phyloP scores from a whole-genome alignment of 106 monocot species.

The Cymbidium sinense region DNA sequence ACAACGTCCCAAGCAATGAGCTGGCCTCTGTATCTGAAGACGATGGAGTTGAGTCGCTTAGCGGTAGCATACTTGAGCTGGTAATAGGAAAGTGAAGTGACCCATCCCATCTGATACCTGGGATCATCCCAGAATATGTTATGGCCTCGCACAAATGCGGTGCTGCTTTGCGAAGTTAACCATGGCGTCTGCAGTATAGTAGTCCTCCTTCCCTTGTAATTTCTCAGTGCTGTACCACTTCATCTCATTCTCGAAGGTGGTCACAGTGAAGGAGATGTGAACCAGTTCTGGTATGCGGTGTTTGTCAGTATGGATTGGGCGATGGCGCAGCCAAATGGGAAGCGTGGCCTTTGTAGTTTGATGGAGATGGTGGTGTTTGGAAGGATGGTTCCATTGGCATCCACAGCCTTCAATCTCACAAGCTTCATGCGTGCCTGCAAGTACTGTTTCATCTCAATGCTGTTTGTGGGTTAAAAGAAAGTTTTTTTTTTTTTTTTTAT shows the following conservation, averaged over 20 bases:
- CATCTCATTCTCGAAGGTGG: slow-evolving; percentile 90
- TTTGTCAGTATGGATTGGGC: slow-evolving; percentile 35
- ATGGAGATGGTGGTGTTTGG: slow-evolving; percentile 37
- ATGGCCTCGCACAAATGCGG: slow-evolving; percentile 60
- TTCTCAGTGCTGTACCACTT: slow-evolving; percentile 79
- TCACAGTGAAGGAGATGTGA: slow-evolving; percentile 58
- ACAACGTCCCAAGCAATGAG: slow-evolving; percentile 79
- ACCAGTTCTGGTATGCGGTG: slow-evolving; percentile 58
- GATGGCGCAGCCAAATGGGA: slow-evolving; percentile 59
- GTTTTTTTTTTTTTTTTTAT: not conserved
- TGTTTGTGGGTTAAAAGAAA: too few species aligned
- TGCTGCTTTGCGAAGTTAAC: slow-evolving; percentile 43
- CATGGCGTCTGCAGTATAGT: slow-evolving; percentile 58
- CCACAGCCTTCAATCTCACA: slow-evolving; percentile 35
- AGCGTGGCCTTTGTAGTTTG: slow-evolving; percentile 24
- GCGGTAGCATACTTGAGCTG: slow-evolving; percentile 37
- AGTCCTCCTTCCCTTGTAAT: slow-evolving; percentile 38
- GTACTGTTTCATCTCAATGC: not conserved
- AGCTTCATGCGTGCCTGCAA: slow-evolving; percentile 36
- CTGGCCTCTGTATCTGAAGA: slow-evolving; percentile 48
- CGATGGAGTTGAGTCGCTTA: slow-evolving; percentile 35
- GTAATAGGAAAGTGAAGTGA: slow-evolving; percentile 16
- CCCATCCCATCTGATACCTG: slow-evolving; percentile 32
- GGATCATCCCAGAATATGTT: slow-evolving; percentile 80
- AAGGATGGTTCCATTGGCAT: slow-evolving; percentile 26